These are phyloP conservation scores for Citrus reticulata DNA, from an alignment of 345 rosid species.

Conservation along the genomic window DNA sequence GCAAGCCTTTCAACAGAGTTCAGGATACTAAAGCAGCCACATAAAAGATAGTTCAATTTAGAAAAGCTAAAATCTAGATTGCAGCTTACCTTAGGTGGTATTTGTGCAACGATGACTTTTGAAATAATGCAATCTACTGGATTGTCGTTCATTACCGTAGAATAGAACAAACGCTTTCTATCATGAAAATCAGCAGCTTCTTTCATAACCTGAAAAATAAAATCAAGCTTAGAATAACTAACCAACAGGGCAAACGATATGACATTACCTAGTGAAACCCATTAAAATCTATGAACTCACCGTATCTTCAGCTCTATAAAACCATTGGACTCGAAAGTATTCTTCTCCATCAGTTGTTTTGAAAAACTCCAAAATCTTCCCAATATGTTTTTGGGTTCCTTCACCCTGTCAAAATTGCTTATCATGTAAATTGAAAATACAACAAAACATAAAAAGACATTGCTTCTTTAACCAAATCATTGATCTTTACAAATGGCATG, in stretches of 20 bases:
- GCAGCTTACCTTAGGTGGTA: conserved; percentile 53
- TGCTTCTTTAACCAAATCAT: conserved; percentile 1
- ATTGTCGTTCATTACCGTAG: conserved; percentile 90
- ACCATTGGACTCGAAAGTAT: conserved; percentile 92
- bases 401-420: conserved; percentile 55
- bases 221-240: background rate
- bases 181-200: conserved; percentile 61
- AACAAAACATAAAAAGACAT: background rate
- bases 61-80: background rate
- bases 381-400: conserved; percentile 52
- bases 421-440: background rate
- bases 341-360: conserved; percentile 63
- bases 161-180: conserved; percentile 75
- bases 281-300: conserved; percentile 38
- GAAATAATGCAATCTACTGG: conserved; percentile 75
- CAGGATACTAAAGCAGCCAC: background rate
- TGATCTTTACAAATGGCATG: background rate
- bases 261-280: conserved; percentile 6
- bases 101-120: conserved; percentile 56
- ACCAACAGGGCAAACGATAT: conserved; percentile 13
- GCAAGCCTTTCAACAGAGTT: conserved; percentile 1
- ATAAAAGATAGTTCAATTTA: background rate
- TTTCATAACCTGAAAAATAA: conserved; percentile 56
- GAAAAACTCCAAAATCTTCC: conserved; percentile 79
- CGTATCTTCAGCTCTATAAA: conserved; percentile 89